A percentile compares a stretch with the other conserved stretches of the same genome.
phyloP scores from a whole-genome alignment of 345 rosid genomes.

The Bruguiera gymnorhiza region DNA sequence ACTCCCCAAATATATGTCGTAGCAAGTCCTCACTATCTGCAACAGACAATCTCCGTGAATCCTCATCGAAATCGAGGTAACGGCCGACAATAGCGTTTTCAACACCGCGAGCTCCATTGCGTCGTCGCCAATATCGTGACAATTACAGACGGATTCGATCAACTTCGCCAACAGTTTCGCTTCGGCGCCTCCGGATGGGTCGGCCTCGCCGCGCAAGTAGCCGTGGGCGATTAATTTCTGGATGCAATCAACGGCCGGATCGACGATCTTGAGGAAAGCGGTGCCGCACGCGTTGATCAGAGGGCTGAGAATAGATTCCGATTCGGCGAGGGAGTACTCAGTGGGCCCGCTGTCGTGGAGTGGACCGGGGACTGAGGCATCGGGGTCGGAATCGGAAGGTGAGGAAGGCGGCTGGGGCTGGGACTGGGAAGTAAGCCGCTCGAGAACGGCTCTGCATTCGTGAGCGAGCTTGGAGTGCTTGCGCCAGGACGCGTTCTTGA shows the following conservation, averaged over 20 bases:
- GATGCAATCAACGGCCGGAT: slow-evolving; percentile 84
- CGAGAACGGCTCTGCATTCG: slow-evolving; percentile 87
- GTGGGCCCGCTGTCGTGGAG: slow-evolving; percentile 72
- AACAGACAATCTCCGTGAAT: slow-evolving; percentile 92
- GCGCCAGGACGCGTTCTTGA: slow-evolving; percentile 95
- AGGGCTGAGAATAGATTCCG: slow-evolving; percentile 83
- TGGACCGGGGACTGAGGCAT: slow-evolving; percentile 70
- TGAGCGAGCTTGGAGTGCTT: slow-evolving; percentile 94
- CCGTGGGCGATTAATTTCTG: slow-evolving; percentile 91
- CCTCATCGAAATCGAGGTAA: slow-evolving; percentile 77
- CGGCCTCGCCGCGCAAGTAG: slow-evolving; percentile 96
- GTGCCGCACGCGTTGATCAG: slow-evolving; percentile 70
- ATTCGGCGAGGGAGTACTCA: slow-evolving; percentile 73
- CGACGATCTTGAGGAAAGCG: slow-evolving; percentile 77
- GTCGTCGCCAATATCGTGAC: slow-evolving; percentile 81
- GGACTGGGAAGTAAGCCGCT: slow-evolving; percentile 48
- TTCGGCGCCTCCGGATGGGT: slow-evolving; percentile 69
- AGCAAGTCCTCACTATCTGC: slow-evolving; percentile 87
- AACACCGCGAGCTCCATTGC: slow-evolving; percentile 64
- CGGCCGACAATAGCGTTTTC: slow-evolving; percentile 82
- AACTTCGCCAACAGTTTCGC: slow-evolving; percentile 61
- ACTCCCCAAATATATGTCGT: slow-evolving; percentile 89
- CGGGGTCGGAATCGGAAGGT: slow-evolving; percentile 53
- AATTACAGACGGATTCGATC: slow-evolving; percentile 79
- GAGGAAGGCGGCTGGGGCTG: slow-evolving; percentile 27